Evolutionary conservation across 768 basidiomycete genomes (phyloP), one percentile per base, ranked within the genome.

Genomic region (Xerocomus potaroensis): DNA sequence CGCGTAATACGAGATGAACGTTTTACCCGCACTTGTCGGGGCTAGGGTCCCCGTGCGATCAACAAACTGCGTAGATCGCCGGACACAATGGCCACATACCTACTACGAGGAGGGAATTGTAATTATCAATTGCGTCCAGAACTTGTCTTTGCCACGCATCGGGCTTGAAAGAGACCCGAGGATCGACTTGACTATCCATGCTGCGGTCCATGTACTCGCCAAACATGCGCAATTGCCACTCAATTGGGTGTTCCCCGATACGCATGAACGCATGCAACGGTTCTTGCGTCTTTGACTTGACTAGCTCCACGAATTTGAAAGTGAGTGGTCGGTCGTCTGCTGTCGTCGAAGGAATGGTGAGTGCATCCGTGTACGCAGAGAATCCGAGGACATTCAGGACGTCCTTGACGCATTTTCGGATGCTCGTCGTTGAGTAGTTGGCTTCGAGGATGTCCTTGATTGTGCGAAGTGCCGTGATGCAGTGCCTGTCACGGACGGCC

Each of bases 1-100:
- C 0, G 86, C 84, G 53, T 86, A 86, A 61, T 74, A 87, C 3
- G 82, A 83, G 34, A 87, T 84, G 57, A 87, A 87, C 0, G 85
- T 87, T 62, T 87, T 87, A 23, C 84, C 83, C 1, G 83, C 83
- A 61, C 81, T 82, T 1, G 82, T 84, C 1, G 83, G 83, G 3
- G 82, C 82, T 84, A 54, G 4, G 34, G 6, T 27, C 41, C 10
- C 31, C 24, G 14, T 24, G 14, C 7, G 12, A 19, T 59, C 26
- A 53, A 21, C 40, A 30, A 18, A 41, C 4, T n/a, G 0, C 4
- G 34, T 22, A 30, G 27, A 4, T 12, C 4, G 18, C 44, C 27
- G n/a, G 46, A 29, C 15, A 15, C 8, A 23, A 39, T 7, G 18
- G 45, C 32, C 3, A 65, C 61, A 27, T 21, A 81, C 82, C 83